Conservation (phyloP, 176 grass and related monocot genomes). For the Musa troglodytarum region DNA sequence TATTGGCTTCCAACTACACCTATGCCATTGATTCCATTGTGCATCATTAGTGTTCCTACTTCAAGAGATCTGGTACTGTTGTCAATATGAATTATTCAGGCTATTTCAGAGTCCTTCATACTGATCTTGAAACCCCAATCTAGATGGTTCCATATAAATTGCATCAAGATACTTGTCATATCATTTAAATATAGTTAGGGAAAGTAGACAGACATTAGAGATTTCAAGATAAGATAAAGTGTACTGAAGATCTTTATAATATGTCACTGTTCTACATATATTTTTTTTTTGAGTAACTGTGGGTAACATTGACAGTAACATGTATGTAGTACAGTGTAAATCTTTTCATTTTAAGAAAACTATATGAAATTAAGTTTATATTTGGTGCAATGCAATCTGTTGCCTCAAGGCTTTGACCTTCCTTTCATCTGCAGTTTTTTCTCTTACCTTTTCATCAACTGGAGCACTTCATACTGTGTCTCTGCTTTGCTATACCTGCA, state of each 20-base stretch:
- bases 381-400: neutral
- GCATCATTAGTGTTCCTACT: neutral
- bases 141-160: too few species aligned
- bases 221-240: neutral
- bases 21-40: neutral
- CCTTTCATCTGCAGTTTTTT: neutral
- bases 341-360: too few species aligned
- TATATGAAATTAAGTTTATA: neutral
- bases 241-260: neutral
- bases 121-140: too few species aligned
- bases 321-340: too few species aligned
- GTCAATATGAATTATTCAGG: too few species aligned
- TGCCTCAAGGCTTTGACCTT: neutral
- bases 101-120: too few species aligned
- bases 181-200: neutral
- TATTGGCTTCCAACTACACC: neutral
- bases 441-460: slow-evolving; percentile 23
- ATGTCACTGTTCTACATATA: too few species aligned
- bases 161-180: neutral
- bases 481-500: slow-evolving; percentile 69
- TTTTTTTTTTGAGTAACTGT: too few species aligned
- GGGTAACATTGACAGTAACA: too few species aligned
- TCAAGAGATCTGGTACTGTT: neutral
- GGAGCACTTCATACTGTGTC: slow-evolving; percentile 59
- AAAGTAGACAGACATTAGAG: neutral